These are phyloP conservation scores for Penicillium sp. DNA, from an alignment of 2,329 filamentous ascomycete genomes.

Conservation along the genomic window DNA sequence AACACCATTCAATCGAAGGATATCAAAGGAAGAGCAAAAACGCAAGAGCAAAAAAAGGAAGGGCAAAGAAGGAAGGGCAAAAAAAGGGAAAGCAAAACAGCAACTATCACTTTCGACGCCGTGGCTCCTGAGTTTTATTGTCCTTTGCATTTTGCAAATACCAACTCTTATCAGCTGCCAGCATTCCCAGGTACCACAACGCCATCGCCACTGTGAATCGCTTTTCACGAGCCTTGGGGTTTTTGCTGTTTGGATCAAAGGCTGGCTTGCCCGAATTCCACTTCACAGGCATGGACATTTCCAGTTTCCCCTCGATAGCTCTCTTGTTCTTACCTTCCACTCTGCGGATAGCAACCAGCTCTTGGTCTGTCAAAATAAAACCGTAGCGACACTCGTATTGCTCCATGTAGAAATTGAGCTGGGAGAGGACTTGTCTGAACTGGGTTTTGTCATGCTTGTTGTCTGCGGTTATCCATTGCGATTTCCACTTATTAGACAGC, in stretches of 20 bases:
- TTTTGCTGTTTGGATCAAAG: not conserved
- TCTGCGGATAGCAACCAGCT: not conserved
- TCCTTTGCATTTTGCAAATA: too few species aligned
- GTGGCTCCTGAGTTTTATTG: too few species aligned
- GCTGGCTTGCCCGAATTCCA: not conserved
- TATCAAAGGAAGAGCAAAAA: too few species aligned
- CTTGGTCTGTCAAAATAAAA: not conserved
- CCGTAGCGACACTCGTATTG: not conserved
- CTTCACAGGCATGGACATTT: not conserved
- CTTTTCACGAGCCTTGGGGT: not conserved
- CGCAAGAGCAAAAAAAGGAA: too few species aligned
- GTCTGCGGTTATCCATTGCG: too few species aligned
- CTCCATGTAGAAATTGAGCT: not conserved
- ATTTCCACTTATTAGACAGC: not conserved
- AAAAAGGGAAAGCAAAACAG: too few species aligned
- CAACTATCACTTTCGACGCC: too few species aligned
- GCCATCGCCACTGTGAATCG: not conserved
- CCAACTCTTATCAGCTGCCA: too few species aligned
- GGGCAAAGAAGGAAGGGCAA: too few species aligned
- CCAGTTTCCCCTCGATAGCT: not conserved
- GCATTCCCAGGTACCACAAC: not conserved
- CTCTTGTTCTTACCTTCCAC: not conserved
- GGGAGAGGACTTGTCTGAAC: not conserved
- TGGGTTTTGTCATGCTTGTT: too few species aligned
- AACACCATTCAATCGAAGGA: too few species aligned